These are phyloP conservation scores for Scutellaria minor DNA, from an alignment of 257 asterid genomes.

Conservation along the genomic window DNA sequence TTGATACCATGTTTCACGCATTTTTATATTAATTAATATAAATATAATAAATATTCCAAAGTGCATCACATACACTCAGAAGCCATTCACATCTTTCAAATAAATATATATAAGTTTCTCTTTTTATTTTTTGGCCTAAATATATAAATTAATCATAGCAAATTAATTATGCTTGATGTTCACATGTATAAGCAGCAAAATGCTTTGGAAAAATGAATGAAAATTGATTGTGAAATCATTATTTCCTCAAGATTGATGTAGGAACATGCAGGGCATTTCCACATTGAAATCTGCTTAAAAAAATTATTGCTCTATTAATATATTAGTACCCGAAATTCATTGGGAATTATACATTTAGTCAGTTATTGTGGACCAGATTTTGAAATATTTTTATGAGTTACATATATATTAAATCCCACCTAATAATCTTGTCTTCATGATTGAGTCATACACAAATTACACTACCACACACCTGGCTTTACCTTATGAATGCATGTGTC, in stretches of 20 bases:
- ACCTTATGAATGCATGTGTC: not conserved
- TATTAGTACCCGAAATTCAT: constrained; percentile 1
- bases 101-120: no score
- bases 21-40: no score
- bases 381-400: constrained; percentile 1
- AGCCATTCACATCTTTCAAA: no score
- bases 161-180: not conserved
- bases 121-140: no score
- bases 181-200: not conserved
- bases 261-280: constrained; percentile 16
- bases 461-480: not conserved
- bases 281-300: constrained; percentile 25
- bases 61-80: no score
- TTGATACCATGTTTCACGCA: no score
- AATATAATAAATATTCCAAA: no score
- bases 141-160: not conserved
- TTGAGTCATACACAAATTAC: constrained; percentile 13
- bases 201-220: constrained; percentile 5
- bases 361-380: constrained; percentile 29
- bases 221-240: constrained; percentile 31
- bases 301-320: not conserved
- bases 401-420: constrained; percentile 7
- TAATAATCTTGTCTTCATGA: constrained; percentile 25
- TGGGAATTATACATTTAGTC: not conserved
- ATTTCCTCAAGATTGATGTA: constrained; percentile 44